Evolutionary conservation across 768 basidiomycete genomes (phyloP).

Genomic region (Dioszegia crocea): DNA sequence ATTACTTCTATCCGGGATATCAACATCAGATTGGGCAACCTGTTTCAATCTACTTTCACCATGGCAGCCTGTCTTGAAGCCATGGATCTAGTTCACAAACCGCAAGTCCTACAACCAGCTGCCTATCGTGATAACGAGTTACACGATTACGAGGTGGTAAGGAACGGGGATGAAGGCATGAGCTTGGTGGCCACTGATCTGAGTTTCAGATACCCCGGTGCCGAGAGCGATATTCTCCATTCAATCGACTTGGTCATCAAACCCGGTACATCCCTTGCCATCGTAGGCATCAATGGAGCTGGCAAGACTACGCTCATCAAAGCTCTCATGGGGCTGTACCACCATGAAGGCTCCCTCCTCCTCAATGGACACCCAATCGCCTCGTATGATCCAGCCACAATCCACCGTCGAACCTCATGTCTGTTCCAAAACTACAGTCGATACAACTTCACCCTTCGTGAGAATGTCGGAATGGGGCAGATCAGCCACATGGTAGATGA

Average conservation of each 20-base stretch:
- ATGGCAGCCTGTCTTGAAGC: no score
- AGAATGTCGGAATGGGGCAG: constrained; percentile 81
- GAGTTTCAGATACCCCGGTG: constrained; percentile 76
- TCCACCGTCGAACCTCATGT: constrained; percentile 70
- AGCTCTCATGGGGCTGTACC: constrained; percentile 72
- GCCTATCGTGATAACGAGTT: no score
- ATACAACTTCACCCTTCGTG: constrained; percentile 69
- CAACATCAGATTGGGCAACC: no score
- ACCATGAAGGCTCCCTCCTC: constrained; percentile 60
- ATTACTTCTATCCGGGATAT: no score
- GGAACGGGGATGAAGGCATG: no score
- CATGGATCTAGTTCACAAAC: no score
- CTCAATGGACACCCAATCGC: constrained; percentile 70
- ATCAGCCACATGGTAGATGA: constrained; percentile 63
- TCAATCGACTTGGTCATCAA: constrained; percentile 67
- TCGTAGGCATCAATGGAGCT: constrained; percentile 57
- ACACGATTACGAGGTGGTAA: no score
- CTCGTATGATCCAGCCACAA: constrained; percentile 62
- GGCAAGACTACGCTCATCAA: constrained; percentile 79
- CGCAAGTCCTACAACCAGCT: no score
- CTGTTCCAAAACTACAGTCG: constrained; percentile 83
- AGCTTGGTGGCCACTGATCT: constrained; percentile 64
- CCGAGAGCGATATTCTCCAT: constrained; percentile 62
- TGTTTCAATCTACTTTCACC: no score
- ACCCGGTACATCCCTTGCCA: constrained; percentile 74